phyloP scores from a whole-genome alignment of 2,329 filamentous ascomycete species.

The Colletotrichum sp. region DNA sequence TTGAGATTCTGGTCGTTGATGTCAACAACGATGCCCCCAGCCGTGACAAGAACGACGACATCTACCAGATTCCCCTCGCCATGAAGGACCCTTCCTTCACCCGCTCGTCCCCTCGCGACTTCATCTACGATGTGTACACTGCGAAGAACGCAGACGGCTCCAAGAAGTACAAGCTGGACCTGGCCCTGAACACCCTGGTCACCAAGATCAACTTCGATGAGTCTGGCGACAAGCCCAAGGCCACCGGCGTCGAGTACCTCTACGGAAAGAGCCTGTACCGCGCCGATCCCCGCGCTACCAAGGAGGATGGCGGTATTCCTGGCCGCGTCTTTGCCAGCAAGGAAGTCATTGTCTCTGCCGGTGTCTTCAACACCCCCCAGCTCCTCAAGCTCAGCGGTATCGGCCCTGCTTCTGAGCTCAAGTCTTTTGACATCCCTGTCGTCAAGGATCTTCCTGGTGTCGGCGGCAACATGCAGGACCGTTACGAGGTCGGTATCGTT shows the following conservation, averaged over 20 bases:
- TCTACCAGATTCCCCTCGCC: conserved; percentile 47
- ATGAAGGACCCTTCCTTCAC: conserved; percentile 45
- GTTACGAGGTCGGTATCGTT: conserved; percentile 35
- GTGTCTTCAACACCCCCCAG: conserved; percentile 55
- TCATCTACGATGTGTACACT: conserved; percentile 40
- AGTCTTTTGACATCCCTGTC: conserved; percentile 47
- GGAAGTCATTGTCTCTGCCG: conserved; percentile 55
- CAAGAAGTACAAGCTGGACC: conserved; percentile 40
- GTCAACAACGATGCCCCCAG: background rate
- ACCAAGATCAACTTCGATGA: conserved; percentile 42
- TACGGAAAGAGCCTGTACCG: conserved; percentile 44
- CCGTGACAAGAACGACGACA: background rate
- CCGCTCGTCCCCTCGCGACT: conserved; percentile 48
- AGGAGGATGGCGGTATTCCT: background rate
- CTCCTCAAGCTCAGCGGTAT: conserved; percentile 58
- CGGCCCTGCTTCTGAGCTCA: conserved; percentile 45
- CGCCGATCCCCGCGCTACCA: conserved; percentile 41
- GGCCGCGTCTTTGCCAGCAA: conserved; percentile 31
- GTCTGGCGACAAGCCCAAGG: conserved; percentile 31
- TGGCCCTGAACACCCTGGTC: conserved; percentile 37
- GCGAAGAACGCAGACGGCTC: conserved; percentile 39
- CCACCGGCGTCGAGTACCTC: conserved; percentile 46
- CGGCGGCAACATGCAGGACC: conserved; percentile 54
- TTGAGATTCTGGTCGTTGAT: background rate
- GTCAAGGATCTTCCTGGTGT: conserved; percentile 53